Percentiles rank a stretch among this genome's conserved stretches.
These are phyloP conservation scores for Apophysomyces trapeziformis DNA, from an alignment of 371 early-diverging fungal genomes.

Conservation along the genomic window DNA sequence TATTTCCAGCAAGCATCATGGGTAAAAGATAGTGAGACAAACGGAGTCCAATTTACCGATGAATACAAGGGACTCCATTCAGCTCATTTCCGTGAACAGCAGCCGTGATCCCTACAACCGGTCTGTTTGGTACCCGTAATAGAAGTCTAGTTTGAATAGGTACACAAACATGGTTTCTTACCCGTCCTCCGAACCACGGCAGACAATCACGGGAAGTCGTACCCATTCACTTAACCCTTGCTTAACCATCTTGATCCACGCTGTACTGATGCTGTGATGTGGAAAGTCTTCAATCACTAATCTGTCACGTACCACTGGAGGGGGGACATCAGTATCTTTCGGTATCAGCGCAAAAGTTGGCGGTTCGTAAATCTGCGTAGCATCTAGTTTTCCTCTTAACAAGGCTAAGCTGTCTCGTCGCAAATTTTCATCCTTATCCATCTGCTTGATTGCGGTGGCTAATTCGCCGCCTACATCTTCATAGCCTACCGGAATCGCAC, in stretches of 20 bases:
- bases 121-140: slow-evolving; percentile 17
- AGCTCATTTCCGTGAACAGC: slow-evolving; percentile 93
- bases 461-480: slow-evolving; percentile 20
- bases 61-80: slow-evolving; percentile 91
- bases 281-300: slow-evolving; percentile 66
- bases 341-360: slow-evolving; percentile 49
- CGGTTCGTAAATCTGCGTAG: slow-evolving; percentile 59
- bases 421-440: slow-evolving; percentile 11
- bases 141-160: background rate
- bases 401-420: slow-evolving; percentile 30
- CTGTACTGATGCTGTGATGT: slow-evolving; percentile 55
- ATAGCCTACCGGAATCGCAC: slow-evolving; percentile 27
- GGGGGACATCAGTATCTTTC: slow-evolving; percentile 61
- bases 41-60: slow-evolving; percentile 46
- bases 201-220: slow-evolving; percentile 67
- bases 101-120: slow-evolving; percentile 56
- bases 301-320: slow-evolving; percentile 57
- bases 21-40: background rate
- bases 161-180: slow-evolving; percentile 19
- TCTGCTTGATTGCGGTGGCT: slow-evolving; percentile 18
- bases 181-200: slow-evolving; percentile 65
- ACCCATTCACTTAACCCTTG: slow-evolving; percentile 71
- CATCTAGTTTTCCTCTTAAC: slow-evolving; percentile 46
- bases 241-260: slow-evolving; percentile 73
- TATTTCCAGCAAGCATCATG: background rate